Base-by-base conservation (phyloP, 257 asterid species). In the Voacanga thouarsii region DNA sequence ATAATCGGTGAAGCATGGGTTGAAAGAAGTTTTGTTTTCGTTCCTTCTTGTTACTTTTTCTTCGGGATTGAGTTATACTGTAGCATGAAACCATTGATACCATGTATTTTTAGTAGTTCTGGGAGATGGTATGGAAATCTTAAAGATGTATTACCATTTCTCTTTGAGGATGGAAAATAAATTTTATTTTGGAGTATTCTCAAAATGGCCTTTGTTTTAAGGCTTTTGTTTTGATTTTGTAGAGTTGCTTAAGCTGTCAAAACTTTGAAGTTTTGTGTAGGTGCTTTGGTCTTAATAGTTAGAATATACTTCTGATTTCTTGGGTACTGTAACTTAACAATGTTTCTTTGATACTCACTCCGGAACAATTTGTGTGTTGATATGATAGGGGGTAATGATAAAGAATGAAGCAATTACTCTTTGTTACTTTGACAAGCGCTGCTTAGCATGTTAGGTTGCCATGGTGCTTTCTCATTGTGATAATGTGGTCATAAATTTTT, bases 1-100 rank as follows among this genome's bases (percentile, higher is more conserved):
- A 75, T 74, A 60, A 77, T 72, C 21, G 19, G 63, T 88, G 87
- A 87, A 75, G 47, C 56, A 66, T 64, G 33, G 47, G 71, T 16
- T 41, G 55, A 50, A 77, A 30, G 89, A 83, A 85, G 89, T 56
- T 41, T 85, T 61, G 61, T 37, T 41, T 82, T 75, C 71, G n/a
- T 47, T 70, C 21, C 33, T 65, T 79, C 63, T 64, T 28, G 47
- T 59, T 44, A 56, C 24, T 50, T 73, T 59, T 63, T 51, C 30
- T 77, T 64, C 57, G 30, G 73, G 30, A 51, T 66, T 47, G 60
- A 74, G 68, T 74, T 76, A 45, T 61, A 73, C 81, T 78, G 63
- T 39, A 23, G 19, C 56, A 44, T 59, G n/a, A 33, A 51, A 73
- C 6, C 43, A 53, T 26, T 24, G 69, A 51, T 64, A 78, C 49